These are phyloP conservation scores for Fusarium setosum DNA, from an alignment of 2,329 filamentous ascomycete genomes.

Conservation along the genomic window DNA sequence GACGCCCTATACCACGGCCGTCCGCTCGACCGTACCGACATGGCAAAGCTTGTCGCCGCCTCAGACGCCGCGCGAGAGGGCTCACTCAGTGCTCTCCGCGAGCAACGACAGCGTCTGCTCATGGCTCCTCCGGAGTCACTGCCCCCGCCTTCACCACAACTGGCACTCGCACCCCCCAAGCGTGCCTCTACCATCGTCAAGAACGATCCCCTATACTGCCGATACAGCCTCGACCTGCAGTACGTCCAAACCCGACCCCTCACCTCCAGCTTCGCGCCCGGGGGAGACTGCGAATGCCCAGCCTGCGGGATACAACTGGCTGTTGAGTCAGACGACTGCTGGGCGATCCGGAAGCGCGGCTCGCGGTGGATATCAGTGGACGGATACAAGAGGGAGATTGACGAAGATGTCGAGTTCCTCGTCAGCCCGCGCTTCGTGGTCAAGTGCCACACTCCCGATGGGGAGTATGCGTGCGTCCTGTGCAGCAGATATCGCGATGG, in stretches of 20 bases:
- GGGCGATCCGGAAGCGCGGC: conserved; percentile 35
- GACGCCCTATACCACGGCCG: conserved; percentile 37
- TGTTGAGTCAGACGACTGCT: conserved; percentile 35
- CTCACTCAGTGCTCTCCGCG: conserved; percentile 33
- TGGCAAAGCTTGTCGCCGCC: conserved; percentile 37
- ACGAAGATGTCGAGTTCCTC: conserved; percentile 38
- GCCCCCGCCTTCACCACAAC: too few relatives aligned
- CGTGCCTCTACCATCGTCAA: conserved; percentile 4
- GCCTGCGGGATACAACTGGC: conserved; percentile 28
- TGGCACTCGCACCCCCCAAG: not conserved
- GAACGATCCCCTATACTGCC: conserved; percentile 34
- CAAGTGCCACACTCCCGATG: conserved; percentile 39
- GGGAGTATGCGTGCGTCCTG: conserved; percentile 37
- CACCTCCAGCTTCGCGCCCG: conserved; percentile 28
- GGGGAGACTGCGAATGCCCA: conserved; percentile 29
- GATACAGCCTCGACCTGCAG: conserved; percentile 39
- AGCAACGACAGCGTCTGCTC: conserved; percentile 34
- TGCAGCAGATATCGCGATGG: conserved; percentile 34
- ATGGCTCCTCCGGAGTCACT: conserved; percentile 1
- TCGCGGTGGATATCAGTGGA: conserved; percentile 14
- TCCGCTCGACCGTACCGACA: conserved; percentile 35
- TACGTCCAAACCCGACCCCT: conserved; percentile 22
- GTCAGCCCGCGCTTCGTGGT: conserved; percentile 38
- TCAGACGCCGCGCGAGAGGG: conserved; percentile 38
- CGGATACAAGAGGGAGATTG: conserved; percentile 32